phyloP scores from a whole-genome alignment of 208 protist genomes.

The Spongospora subterranea region DNA sequence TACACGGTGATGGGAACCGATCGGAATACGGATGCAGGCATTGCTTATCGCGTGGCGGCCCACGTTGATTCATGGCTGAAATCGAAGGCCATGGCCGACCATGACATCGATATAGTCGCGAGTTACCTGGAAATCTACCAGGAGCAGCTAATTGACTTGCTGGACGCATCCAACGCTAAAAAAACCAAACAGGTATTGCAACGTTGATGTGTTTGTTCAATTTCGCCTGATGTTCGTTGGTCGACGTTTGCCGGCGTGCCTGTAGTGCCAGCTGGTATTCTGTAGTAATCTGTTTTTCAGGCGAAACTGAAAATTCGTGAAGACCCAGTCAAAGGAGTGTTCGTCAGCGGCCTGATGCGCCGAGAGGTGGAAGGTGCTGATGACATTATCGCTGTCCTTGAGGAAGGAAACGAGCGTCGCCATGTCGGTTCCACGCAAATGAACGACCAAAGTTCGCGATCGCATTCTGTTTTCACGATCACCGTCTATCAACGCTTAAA shows the following conservation, averaged over 20 bases:
- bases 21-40: not conserved
- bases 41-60: not conserved
- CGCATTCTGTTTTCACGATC: slow-evolving; percentile 35
- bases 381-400: slow-evolving; percentile 11
- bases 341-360: slow-evolving; percentile 9
- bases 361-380: not conserved
- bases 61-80: not conserved
- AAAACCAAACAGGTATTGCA: too few species aligned
- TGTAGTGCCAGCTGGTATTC: not conserved
- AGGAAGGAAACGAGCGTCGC: not conserved
- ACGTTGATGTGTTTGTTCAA: too few species aligned
- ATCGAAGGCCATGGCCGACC: not conserved
- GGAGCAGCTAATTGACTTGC: slow-evolving; percentile 48
- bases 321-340: slow-evolving; percentile 7
- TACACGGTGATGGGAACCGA: slow-evolving; percentile 26
- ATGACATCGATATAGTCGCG: not conserved
- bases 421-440: slow-evolving; percentile 3
- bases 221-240: too few species aligned
- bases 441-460: slow-evolving; percentile 31
- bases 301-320: slow-evolving; percentile 24
- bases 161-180: too few species aligned
- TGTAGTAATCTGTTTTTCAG: not conserved
- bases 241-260: not conserved
- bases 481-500: slow-evolving; percentile 33
- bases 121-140: slow-evolving; percentile 43